Conservation (phyloP, 768 basidiomycete genomes). For the Gelatoporia subvermispora region DNA sequence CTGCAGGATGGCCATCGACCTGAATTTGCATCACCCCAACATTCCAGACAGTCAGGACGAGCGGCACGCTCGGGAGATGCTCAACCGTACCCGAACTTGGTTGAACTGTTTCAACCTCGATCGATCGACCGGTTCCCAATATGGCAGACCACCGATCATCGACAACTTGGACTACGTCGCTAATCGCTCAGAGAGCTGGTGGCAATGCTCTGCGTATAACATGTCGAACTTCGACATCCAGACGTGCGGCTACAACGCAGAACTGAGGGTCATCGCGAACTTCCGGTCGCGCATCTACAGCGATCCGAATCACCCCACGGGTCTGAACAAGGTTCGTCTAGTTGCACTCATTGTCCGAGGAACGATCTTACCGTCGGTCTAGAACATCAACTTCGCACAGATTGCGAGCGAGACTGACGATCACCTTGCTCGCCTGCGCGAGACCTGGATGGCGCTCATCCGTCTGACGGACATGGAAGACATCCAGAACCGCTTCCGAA, state of each 20-base stretch:
- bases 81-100: constrained; percentile 89
- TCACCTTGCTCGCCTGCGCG: constrained; percentile 49
- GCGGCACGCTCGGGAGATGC: constrained; percentile 76
- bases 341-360: background rate
- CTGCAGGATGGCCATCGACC: constrained; percentile 78
- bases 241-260: constrained; percentile 70
- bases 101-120: constrained; percentile 89
- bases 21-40: constrained; percentile 79
- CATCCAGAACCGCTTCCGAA: constrained; percentile 38
- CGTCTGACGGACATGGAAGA: constrained; percentile 48
- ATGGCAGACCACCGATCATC: constrained; percentile 84
- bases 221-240: constrained; percentile 77
- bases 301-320: constrained; percentile 68
- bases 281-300: constrained; percentile 67
- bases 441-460: constrained; percentile 50
- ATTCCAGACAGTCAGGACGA: constrained; percentile 69
- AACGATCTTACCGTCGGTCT: background rate
- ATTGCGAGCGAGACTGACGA: constrained; percentile 69
- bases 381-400: constrained; percentile 61
- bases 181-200: constrained; percentile 66
- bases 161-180: constrained; percentile 73
- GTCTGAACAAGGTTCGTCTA: constrained; percentile 62
- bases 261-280: constrained; percentile 56
- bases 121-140: constrained; percentile 81
- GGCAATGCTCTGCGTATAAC: constrained; percentile 62